Base-by-base conservation (phyloP, 1,284 basidiomycete genomes). In the Thelephora terrestris region DNA sequence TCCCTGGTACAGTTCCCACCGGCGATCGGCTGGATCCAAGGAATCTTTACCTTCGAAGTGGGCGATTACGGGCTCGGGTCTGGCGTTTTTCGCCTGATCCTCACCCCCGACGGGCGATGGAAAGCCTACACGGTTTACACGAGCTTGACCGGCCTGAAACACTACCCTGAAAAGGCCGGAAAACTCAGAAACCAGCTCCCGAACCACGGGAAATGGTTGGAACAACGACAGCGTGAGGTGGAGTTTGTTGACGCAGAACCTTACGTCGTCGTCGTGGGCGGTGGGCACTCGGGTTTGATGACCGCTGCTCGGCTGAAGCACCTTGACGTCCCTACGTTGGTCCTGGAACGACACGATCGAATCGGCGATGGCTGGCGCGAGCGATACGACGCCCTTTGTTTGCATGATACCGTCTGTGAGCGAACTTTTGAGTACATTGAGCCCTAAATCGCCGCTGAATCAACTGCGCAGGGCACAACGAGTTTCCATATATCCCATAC, bases 391-490 rank as follows among this genome's bases (percentile, higher is more conserved):
- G 73, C 76, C 2, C 63, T 82, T 18, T 80, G 74, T 51, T 64
- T 85, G 34, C 79, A 85, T 57, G 77, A 80, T 59, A 74, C 79
- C 14, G 76, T 83, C 34, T 80, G 78, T 80, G 54, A 69, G 76
- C 58, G 70, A 66, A 53, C n/a, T n/a, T n/a, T n/a, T n/a, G n/a
- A n/a, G n/a, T 68, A 73, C 34, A n/a, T n/a, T n/a, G n/a, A 32
- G 9, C 29, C 29, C 14, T 32, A 12, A 32, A 6, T 32, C 14
- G 29, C 12, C 10, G 10, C 10, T 27, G 10, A 54, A 29, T 34
- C 37, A 6, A 35, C 18, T 20, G 24, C 24, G 12, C 34, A 51
- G 62, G 61, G 64, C 63, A 60, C 35, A 60, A 65, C 43, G 64
- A 67, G 34, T 56, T 64, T 53, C 61, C 64, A 6, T 67, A 68